A percentile compares a stretch with the other conserved stretches of the same genome.
Conservation (phyloP, 2,329 filamentous ascomycete genomes). For the Pleomassaria siparia region DNA sequence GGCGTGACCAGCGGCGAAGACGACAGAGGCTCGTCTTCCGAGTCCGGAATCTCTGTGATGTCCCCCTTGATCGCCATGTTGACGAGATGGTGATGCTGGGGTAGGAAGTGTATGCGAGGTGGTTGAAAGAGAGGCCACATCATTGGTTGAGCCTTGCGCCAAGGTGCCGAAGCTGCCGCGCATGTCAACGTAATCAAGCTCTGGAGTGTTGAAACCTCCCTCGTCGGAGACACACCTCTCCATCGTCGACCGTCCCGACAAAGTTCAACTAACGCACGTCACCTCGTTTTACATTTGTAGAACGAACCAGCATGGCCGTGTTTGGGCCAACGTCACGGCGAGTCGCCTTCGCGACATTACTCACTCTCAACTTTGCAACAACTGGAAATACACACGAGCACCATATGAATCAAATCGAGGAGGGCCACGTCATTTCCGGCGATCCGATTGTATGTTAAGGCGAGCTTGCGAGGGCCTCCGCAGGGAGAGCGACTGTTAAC, state of each 20-base stretch:
- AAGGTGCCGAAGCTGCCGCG: constrained; percentile 6
- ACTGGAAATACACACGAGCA: constrained; percentile 50
- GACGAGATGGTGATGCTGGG: constrained; percentile 7
- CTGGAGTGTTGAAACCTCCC: constrained; percentile 16
- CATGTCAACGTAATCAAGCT: no score
- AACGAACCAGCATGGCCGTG: constrained; percentile 8
- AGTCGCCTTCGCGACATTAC: constrained; percentile 17
- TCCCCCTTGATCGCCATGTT: constrained; percentile 25
- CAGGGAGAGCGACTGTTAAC: constrained; percentile 14
- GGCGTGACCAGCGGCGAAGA: constrained; percentile 23
- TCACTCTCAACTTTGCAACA: constrained; percentile 30
- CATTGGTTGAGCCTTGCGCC: constrained; percentile 16
- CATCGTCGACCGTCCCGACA: constrained; percentile 7
- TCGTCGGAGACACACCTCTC: constrained; percentile 18
- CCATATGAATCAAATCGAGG: constrained; percentile 41
- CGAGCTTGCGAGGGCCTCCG: background rate
- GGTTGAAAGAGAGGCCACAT: background rate
- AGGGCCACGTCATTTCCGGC: constrained; percentile 40
- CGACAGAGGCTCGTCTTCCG: constrained; percentile 35
- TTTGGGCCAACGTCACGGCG: constrained; percentile 12
- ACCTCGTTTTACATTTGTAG: background rate
- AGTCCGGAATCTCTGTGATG: constrained; percentile 33
- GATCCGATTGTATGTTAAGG: constrained; percentile 36
- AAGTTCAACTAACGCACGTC: background rate
- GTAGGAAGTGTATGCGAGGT: background rate